Base-by-base conservation (phyloP, 352 stramenopile species). In the Globisporangium takayamanum region DNA sequence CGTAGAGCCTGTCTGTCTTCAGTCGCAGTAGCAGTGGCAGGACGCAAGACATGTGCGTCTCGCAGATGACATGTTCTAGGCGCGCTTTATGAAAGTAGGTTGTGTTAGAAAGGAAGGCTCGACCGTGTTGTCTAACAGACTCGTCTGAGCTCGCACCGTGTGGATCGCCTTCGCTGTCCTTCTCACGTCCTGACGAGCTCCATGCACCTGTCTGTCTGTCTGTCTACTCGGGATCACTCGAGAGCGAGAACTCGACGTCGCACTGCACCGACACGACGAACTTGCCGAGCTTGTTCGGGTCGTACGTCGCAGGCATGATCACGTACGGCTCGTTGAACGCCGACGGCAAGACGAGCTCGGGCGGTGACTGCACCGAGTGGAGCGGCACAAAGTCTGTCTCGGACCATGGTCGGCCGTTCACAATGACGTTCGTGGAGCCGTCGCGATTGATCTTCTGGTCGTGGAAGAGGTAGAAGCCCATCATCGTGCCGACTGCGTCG, bases 231-330 rank as follows among this genome's bases (percentile, higher is more conserved):
- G 62, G n/a, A 15, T 81, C 72, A 14, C 62, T 57, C 7, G 69
- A 68, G 7, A 96, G 73, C 41, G 75, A 73, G 51, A 96, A 97
- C 42, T 95, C 86, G 33, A 71, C 72, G 62, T 96, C 84, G 62
- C 80, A 87, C 53, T 87, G 72, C 44, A 97, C 87, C 0, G 78
- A 89, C 15, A 97, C 61, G 50, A 94, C 86, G 56, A 97, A 97
- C 25, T 73, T 78, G 12, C 88, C 88, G 0, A 72, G 64, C 63
- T 89, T 84, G 20, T 70, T 72, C 18, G 86, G 85, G 45, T 94
- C 88, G 63, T 93, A 96, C 0, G 87, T 97, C n/a, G 87, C 67
- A 12, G 88, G 88, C 74, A 97, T 85, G 62, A 96, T 96, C 30
- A 89, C 76, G 60, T 89, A 96, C 3, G 76, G 69, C 49, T 88